A percentile compares a stretch with the other conserved stretches of the same genome.
Conservation (phyloP, 2,329 filamentous ascomycete species). For the Elsinoe necatrix region DNA sequence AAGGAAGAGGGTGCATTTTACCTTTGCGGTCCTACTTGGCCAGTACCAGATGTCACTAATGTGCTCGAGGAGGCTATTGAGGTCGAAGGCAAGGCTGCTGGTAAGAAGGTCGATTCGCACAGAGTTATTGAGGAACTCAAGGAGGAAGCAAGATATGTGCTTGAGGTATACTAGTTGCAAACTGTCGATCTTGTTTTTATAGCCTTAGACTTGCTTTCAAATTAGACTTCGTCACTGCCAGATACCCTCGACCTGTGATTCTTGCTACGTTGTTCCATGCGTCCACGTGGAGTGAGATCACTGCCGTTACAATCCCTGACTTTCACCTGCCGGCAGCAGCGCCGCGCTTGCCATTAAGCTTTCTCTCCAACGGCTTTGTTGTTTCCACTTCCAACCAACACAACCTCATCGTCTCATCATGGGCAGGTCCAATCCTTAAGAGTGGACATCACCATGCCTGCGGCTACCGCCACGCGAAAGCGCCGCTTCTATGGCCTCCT, state of each 20-base stretch:
- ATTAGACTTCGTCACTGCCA: neutral
- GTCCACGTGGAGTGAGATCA: neutral
- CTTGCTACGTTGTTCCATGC: neutral
- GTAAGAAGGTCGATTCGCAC: conserved; percentile 72
- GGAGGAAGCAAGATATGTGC: conserved; percentile 86
- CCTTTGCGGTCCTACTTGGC: conserved; percentile 96
- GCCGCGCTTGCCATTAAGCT: conserved; percentile 2
- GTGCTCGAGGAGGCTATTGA: conserved; percentile 90
- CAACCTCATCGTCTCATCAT: neutral
- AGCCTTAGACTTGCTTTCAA: neutral
- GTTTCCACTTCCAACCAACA: conserved; percentile 3
- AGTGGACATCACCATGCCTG: conserved; percentile 25
- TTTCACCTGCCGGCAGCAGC: conserved; percentile 4
- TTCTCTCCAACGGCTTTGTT: conserved; percentile 10
- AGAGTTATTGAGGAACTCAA: conserved; percentile 97
- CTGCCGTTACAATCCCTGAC: neutral
- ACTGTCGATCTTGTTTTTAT: neutral
- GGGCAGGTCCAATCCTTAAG: neutral
- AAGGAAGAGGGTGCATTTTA: conserved; percentile 88
- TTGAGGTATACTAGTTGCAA: conserved; percentile 76
- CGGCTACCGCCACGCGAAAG: conserved; percentile 67
- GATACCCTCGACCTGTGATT: neutral
- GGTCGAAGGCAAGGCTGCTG: conserved; percentile 57
- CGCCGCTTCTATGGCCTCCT: conserved; percentile 72
- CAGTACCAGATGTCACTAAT: conserved; percentile 89